These are phyloP conservation scores for Mortierella sp. DNA, from an alignment of 371 early-diverging fungal species.

Conservation along the genomic window DNA sequence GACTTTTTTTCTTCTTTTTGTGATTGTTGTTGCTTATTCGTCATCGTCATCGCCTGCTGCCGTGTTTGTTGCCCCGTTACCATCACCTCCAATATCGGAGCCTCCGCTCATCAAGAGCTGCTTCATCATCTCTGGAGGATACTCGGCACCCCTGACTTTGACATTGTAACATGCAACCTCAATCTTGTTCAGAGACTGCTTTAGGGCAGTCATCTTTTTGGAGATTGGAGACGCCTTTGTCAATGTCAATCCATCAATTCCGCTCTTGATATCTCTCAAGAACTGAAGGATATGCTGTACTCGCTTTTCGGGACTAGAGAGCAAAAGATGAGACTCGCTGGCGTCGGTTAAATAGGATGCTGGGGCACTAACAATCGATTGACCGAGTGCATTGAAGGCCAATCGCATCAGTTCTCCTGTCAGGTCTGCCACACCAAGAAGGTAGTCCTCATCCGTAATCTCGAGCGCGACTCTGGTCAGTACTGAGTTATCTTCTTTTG, in stretches of 20 bases:
- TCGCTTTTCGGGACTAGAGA: conserved; percentile 51
- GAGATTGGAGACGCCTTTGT: conserved; percentile 39
- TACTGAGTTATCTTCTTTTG: conserved; percentile 7
- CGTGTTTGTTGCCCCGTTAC: background rate
- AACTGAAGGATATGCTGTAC: conserved; percentile 61
- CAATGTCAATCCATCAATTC: conserved; percentile 32
- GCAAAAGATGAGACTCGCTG: background rate
- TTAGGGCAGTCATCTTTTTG: conserved; percentile 56
- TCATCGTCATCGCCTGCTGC: conserved; percentile 29
- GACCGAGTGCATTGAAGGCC: conserved; percentile 62
- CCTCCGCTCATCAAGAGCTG: conserved; percentile 34
- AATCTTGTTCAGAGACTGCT: conserved; percentile 56
- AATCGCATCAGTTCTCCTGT: conserved; percentile 80
- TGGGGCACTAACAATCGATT: conserved; percentile 25
- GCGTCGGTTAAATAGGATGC: background rate
- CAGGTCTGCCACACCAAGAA: conserved; percentile 74
- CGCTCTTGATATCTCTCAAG: conserved; percentile 58
- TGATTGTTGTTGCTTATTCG: background rate
- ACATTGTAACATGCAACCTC: conserved; percentile 54
- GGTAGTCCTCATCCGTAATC: conserved; percentile 66
- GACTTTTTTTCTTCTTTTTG: background rate
- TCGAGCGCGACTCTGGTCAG: conserved; percentile 15
- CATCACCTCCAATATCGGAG: conserved; percentile 12
- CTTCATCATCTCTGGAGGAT: conserved; percentile 48
- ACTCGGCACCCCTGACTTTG: conserved; percentile 49